Conservation (phyloP, 208 protist genomes). For the Leishmania aethiopica region DNA sequence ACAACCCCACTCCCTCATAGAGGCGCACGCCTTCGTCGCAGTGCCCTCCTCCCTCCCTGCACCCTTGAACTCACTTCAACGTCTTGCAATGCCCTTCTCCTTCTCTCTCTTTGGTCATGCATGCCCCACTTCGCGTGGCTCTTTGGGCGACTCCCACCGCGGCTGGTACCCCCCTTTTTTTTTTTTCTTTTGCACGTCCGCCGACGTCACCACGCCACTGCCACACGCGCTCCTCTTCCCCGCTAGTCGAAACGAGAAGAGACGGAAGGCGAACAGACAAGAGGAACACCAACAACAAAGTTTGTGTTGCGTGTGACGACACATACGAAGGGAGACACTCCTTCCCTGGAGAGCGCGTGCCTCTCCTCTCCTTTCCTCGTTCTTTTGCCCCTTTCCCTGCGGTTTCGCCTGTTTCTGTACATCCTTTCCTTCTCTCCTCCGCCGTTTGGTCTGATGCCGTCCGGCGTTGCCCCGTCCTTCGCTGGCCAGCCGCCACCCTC, state of each 20-base stretch:
- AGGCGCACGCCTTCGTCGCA: background rate
- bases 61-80: background rate
- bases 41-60: background rate
- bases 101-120: background rate
- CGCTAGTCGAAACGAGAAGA: background rate
- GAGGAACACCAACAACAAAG: background rate
- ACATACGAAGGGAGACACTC: background rate
- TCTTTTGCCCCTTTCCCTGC: background rate
- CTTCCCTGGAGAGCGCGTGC: background rate
- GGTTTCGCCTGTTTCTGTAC: background rate
- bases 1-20: background rate
- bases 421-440: background rate
- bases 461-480: background rate
- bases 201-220: background rate
- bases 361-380: background rate
- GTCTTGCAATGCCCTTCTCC: background rate
- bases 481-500: background rate
- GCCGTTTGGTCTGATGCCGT: background rate
- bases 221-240: background rate
- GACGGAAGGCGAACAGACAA: background rate
- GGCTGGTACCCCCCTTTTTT: background rate
- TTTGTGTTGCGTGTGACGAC: background rate
- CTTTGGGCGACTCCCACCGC: background rate
- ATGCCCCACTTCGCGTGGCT: background rate
- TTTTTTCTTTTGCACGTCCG: background rate